Base-by-base conservation (phyloP, 2,329 filamentous ascomycete genomes). In the Xylaria digitata region DNA sequence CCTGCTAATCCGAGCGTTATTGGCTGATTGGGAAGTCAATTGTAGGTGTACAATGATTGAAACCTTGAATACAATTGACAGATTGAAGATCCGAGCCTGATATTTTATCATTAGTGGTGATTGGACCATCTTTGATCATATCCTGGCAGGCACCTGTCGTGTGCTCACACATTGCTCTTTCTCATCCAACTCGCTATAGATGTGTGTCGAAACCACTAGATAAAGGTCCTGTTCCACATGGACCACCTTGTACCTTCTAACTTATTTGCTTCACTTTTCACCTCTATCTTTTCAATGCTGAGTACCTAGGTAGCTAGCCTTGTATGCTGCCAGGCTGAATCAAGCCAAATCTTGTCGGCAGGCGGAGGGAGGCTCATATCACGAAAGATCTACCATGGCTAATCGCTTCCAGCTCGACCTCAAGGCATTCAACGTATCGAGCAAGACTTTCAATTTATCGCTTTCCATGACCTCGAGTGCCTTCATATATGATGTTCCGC, bases 381-480 rank as follows among this genome's bases (percentile, higher is more conserved):
- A 26, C 17, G 17, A 55, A 37, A 43, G 8, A 23, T 56, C 56
- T 62, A 46, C 17, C 49, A 76, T 76, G 75, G 65, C 71, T 26
- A 42, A 69, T 53, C 61, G 58, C 55, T 65, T 64, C n/a, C 63
- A 70, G 52, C 61, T 75, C 53, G 67, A 73, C 13, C 65, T 76
- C n/a, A 74, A 72, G 61, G 63, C 69, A 8, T 73, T 76, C 57
- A 64, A 71, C 13, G 49, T 76, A 52, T 74, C 71, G 11, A 69
- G 60, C 23, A 52, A 34, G 45, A 48, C 63, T 6, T 70, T 55
- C 17, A 15, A 67, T 42, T 57, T 65, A 26, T 71, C 70, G 9
- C 59, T 76, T 49, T 72, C 69, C 1, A 66, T 72, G 15, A 71
- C 67, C 40, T 75, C 74, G 4, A 67, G 65, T 15, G 75, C 71